These are phyloP conservation scores for Cryptococcus jaspeensis DNA, from an alignment of 1,284 basidiomycete genomes.

Conservation along the genomic window DNA sequence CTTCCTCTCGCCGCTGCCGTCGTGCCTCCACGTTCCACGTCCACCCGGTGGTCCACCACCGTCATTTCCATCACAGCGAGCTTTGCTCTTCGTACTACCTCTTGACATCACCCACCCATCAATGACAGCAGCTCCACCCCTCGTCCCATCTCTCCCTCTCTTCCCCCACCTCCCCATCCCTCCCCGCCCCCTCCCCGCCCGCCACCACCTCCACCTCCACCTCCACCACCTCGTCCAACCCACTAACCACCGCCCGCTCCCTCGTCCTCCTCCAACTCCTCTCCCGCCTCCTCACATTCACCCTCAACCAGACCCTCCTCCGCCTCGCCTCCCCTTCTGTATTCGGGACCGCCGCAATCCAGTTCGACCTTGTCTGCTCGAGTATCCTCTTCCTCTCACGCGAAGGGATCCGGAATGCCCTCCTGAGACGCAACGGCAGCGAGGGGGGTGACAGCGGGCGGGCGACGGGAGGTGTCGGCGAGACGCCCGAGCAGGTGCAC, in stretches of 20 bases:
- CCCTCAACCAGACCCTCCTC: conserved; percentile 78
- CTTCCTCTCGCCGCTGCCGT: not conserved
- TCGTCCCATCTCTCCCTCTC: not conserved
- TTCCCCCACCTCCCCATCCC: not conserved
- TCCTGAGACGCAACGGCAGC: conserved; percentile 54
- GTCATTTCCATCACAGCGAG: not conserved
- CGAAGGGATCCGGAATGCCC: conserved; percentile 83
- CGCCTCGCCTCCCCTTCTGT: conserved; percentile 79
- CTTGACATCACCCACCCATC: too few relatives aligned
- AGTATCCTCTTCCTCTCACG: conserved; percentile 88
- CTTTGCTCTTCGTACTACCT: not conserved
- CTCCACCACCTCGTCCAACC: conserved; percentile 8
- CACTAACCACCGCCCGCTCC: conserved; percentile 60
- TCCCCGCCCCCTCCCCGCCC: not conserved
- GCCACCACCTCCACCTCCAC: not conserved
- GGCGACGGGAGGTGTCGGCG: too few relatives aligned
- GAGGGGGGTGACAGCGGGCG: not conserved
- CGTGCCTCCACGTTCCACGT: not conserved
- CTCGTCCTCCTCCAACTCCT: conserved; percentile 83
- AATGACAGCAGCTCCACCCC: not conserved
- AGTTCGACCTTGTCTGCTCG: conserved; percentile 80
- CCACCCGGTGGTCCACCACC: not conserved
- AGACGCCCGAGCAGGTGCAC: conserved; percentile 11
- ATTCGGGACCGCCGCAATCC: conserved; percentile 81
- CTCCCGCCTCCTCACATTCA: conserved; percentile 80